Percentiles rank a stretch among this genome's conserved stretches.
phyloP scores from a whole-genome alignment of 768 basidiomycete species.

The Fibroporia radiculosa region DNA sequence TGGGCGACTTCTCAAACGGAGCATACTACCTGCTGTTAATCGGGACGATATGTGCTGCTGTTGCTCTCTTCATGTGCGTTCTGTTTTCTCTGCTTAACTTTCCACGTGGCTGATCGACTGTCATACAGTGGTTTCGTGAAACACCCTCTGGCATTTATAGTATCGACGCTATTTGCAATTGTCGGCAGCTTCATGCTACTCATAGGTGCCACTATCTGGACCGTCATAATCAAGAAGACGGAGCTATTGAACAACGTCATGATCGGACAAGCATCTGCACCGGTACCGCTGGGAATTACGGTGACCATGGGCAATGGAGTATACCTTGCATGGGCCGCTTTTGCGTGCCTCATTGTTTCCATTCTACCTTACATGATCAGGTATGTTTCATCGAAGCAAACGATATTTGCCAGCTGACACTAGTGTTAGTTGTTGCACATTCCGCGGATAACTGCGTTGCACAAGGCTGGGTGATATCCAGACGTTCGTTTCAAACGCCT shows the following conservation, averaged over 20 bases:
- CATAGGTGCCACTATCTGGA: slow-evolving; percentile 72
- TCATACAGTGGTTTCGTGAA: slow-evolving; percentile 54
- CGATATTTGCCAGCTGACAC: not conserved
- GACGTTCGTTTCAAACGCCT: too few relatives aligned
- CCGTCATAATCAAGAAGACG: slow-evolving; percentile 58
- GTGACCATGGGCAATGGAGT: slow-evolving; percentile 57
- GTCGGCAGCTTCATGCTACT: slow-evolving; percentile 56
- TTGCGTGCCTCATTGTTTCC: slow-evolving; percentile 57
- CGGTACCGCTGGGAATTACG: slow-evolving; percentile 49
- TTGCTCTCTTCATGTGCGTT: slow-evolving; percentile 61
- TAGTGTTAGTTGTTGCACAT: slow-evolving; percentile 66
- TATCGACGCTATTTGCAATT: slow-evolving; percentile 57
- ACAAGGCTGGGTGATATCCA: too few relatives aligned
- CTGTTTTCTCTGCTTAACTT: slow-evolving; percentile 3
- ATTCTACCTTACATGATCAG: slow-evolving; percentile 72
- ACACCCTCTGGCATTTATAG: slow-evolving; percentile 56
- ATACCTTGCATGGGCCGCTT: slow-evolving; percentile 68
- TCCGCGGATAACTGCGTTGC: slow-evolving; percentile 67
- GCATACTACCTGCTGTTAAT: slow-evolving; percentile 74
- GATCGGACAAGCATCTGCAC: slow-evolving; percentile 28
- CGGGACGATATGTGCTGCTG: slow-evolving; percentile 57
- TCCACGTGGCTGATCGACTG: slow-evolving; percentile 1
- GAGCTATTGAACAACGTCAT: slow-evolving; percentile 48
- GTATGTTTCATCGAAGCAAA: slow-evolving; percentile 30
- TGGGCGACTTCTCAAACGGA: slow-evolving; percentile 55